phyloP scores from a whole-genome alignment of 192 early-diverging fungal genomes.

The Coemansia sp. region DNA sequence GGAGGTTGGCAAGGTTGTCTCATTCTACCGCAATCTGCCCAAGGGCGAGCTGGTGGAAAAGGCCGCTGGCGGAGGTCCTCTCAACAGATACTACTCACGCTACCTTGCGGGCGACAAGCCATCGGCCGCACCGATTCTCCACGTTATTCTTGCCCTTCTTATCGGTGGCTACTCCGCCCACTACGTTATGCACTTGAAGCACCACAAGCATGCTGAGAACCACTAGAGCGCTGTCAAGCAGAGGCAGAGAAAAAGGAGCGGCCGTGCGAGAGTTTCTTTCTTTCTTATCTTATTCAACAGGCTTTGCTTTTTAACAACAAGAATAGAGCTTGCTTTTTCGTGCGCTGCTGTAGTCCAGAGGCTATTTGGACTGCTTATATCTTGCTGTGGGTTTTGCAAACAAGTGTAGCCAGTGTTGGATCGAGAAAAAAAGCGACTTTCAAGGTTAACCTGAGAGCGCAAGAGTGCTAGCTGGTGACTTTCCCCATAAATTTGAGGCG shows the following conservation, averaged over 20 bases:
- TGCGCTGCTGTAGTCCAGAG: no score
- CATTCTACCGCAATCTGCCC: conserved; percentile 74
- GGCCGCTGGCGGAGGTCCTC: conserved; percentile 58
- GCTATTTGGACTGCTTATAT: no score
- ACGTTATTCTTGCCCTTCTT: conserved; percentile 63
- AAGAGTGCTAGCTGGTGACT: no score
- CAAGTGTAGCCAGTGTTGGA: no score
- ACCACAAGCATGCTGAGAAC: conserved; percentile 83
- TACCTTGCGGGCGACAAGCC: conserved; percentile 75
- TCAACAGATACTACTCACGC: conserved; percentile 65
- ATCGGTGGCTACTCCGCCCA: conserved; percentile 68
- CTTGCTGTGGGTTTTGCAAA: no score
- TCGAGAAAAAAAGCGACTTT: no score
- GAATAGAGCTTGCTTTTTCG: background rate
- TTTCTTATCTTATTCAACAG: background rate
- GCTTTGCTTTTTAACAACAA: background rate
- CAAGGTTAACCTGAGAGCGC: no score
- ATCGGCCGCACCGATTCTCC: conserved; percentile 63
- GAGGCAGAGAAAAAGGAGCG: background rate
- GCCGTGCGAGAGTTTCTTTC: background rate
- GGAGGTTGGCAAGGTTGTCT: conserved; percentile 66
- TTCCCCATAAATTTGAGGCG: no score
- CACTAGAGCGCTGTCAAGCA: conserved; percentile 54
- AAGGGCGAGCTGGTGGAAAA: conserved; percentile 62
- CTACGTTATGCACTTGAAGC: conserved; percentile 77